These are phyloP conservation scores for Penicillium polonicum DNA, from an alignment of 2,329 filamentous ascomycete genomes.

Conservation along the genomic window DNA sequence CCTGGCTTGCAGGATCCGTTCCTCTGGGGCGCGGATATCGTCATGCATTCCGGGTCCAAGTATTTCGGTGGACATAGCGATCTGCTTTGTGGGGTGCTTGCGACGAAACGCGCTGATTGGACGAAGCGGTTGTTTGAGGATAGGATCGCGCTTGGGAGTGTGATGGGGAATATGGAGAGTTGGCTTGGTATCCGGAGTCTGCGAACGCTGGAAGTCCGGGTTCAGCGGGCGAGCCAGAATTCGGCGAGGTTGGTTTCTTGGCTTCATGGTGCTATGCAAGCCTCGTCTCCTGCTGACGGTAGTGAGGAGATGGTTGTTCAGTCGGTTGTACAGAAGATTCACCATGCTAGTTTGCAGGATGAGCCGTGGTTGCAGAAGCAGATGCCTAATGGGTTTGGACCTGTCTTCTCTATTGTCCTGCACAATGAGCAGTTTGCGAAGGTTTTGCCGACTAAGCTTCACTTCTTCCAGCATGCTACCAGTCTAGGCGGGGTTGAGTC, in stretches of 20 bases:
- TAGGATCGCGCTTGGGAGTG: conserved; percentile 69
- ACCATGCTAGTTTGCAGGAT: conserved; percentile 75
- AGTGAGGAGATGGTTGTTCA: conserved; percentile 45
- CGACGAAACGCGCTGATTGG: conserved; percentile 58
- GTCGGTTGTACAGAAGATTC: conserved; percentile 60
- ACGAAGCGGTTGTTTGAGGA: conserved; percentile 61
- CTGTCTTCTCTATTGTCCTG: conserved; percentile 76
- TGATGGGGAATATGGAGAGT: conserved; percentile 83
- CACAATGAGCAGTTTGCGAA: conserved; percentile 61
- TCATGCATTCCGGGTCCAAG: conserved; percentile 94
- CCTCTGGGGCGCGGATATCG: conserved; percentile 70
- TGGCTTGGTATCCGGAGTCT: conserved; percentile 86
- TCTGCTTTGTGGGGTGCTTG: conserved; percentile 80
- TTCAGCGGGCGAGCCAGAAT: conserved; percentile 70
- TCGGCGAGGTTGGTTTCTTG: conserved; percentile 68
- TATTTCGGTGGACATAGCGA: conserved; percentile 94
- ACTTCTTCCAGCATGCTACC: conserved; percentile 89
- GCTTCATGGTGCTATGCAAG: conserved; percentile 49
- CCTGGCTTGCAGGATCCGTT: conserved; percentile 89
- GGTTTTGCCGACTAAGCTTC: conserved; percentile 70
- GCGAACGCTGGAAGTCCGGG: conserved; percentile 77
- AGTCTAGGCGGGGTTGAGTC: conserved; percentile 92
- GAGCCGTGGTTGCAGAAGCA: conserved; percentile 72
- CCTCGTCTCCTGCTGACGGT: neutral
- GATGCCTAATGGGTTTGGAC: conserved; percentile 87